Evolutionary conservation across 345 rosid genomes (phyloP).

Genomic region (Lumnitzera littorea): DNA sequence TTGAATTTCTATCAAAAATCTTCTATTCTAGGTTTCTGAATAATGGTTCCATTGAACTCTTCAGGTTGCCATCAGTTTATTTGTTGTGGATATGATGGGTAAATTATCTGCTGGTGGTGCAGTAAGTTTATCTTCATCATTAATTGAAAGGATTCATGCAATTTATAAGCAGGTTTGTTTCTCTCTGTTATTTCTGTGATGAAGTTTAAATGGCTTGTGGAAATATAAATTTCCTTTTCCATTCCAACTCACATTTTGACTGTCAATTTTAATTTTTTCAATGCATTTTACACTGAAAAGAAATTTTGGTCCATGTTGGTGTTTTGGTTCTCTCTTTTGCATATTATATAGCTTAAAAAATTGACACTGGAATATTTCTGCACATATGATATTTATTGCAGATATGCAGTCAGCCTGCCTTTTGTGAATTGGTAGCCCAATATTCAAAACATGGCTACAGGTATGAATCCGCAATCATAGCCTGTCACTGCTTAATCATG

Average conservation of each 20-base stretch:
- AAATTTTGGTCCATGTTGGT: too few species aligned
- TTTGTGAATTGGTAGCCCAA: constrained; percentile 61
- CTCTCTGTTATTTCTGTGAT: constrained; percentile 3
- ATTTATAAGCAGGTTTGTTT: constrained; percentile 42
- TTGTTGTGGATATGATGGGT: constrained; percentile 56
- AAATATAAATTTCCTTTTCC: too few species aligned
- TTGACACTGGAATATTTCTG: too few species aligned
- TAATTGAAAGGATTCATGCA: constrained; percentile 46
- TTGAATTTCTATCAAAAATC: background rate
- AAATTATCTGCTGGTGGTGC: constrained; percentile 48
- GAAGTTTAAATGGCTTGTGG: too few species aligned
- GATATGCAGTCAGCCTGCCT: constrained; percentile 68
- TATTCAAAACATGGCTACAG: constrained; percentile 69
- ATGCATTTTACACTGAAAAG: too few species aligned
- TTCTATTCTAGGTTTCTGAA: background rate
- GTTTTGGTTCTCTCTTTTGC: too few species aligned
- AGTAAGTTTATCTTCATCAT: constrained; percentile 61
- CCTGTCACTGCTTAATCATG: constrained; percentile 4
- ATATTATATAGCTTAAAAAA: too few species aligned
- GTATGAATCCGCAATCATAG: constrained; percentile 25
- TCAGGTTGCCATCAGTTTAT: constrained; percentile 71
- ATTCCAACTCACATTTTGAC: too few species aligned
- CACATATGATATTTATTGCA: constrained; percentile 16
- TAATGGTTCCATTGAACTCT: constrained; percentile 12
- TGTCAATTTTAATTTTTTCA: too few species aligned